A percentile compares a stretch with the other conserved stretches of the same genome.
Conservation (phyloP, 441 rosid genomes). For the Populus hybrid region DNA sequence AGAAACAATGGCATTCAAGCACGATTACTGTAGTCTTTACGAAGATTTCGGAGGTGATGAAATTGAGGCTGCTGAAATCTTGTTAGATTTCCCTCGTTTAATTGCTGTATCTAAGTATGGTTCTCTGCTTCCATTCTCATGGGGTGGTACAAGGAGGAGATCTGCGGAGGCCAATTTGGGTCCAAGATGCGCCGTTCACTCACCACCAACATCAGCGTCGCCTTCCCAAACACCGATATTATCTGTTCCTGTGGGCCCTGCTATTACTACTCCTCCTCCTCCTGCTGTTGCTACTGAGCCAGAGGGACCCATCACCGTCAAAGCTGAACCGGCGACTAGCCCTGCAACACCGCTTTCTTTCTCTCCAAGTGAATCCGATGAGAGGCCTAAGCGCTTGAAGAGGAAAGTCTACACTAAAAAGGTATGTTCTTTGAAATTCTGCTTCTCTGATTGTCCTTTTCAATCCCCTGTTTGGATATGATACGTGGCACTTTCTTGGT, state of each 20-base stretch:
- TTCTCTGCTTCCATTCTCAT: conserved; percentile 11
- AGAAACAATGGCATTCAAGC: neutral
- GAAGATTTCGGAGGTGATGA: conserved; percentile 13
- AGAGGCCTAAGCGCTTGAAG: conserved; percentile 25
- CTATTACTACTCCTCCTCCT: neutral
- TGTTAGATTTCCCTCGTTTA: conserved; percentile 24
- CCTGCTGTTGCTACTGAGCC: neutral
- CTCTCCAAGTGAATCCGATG: conserved; percentile 43
- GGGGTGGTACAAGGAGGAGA: conserved; percentile 40
- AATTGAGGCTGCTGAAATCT: conserved; percentile 28
- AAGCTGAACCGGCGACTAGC: conserved; percentile 27
- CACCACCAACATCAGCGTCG: neutral
- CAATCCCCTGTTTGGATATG: neutral
- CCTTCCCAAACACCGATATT: conserved; percentile 6
- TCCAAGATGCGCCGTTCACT: conserved; percentile 3
- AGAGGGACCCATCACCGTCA: conserved; percentile 4
- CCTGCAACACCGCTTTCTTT: conserved; percentile 44
- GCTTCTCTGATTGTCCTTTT: neutral
- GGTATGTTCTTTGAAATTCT: conserved; percentile 14
- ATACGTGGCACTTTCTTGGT: neutral
- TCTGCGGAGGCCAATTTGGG: conserved; percentile 1
- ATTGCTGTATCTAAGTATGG: conserved; percentile 15
- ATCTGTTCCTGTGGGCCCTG: neutral
- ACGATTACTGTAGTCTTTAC: neutral
- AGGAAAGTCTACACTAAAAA: conserved; percentile 21